Base-by-base conservation (phyloP, 306 rosid species). In the Cucurbita ficifolia region DNA sequence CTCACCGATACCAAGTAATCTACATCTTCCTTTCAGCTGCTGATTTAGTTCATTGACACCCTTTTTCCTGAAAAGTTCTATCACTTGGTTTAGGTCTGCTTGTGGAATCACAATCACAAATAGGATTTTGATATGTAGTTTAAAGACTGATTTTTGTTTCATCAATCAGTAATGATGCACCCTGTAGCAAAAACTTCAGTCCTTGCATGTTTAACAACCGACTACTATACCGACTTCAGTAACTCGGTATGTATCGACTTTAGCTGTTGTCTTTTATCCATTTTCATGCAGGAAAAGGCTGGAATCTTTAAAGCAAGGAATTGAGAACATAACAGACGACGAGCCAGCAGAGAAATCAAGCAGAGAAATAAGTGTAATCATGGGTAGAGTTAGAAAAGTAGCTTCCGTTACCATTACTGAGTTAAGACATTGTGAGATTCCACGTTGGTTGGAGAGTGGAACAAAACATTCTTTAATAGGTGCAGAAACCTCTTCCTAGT, bases 1-100 rank as follows among this genome's bases (percentile, higher is more conserved):
- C 89, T 90, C 77, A 82, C 90, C 16, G 96, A 90, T 75, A 77
- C 97, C 81, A 89, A 86, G 97, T 94, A 89, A 75, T 62, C 58
- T 65, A 63, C 18, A 77, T 73, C 54, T 61, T 65, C 58, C 80
- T 55, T 59, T 73, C 42, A 74, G 70, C 68, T 74, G 51, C 10
- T 24, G 74, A 35, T 67, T 76, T 74, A 75, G 29, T 55, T 48
- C 68, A 4, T 59, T 64, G 42, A 24, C 12, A 5, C 70, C 48
- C 65, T n/a, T 52, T 49, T 42, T 13, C 51, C 49, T 61, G 10
- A 14, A 2, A 51, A 43, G 53, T 61, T 21, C 21, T 36, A 60
- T 60, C 45, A 60, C 12, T 33, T 14, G 12, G 42, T 58, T 6
- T 57, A 56, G 2, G 58, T 55, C 19, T 21, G 58, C 36, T 55